Base-by-base conservation (phyloP, 2,329 filamentous ascomycete species). In the Zasmidium angulare region DNA sequence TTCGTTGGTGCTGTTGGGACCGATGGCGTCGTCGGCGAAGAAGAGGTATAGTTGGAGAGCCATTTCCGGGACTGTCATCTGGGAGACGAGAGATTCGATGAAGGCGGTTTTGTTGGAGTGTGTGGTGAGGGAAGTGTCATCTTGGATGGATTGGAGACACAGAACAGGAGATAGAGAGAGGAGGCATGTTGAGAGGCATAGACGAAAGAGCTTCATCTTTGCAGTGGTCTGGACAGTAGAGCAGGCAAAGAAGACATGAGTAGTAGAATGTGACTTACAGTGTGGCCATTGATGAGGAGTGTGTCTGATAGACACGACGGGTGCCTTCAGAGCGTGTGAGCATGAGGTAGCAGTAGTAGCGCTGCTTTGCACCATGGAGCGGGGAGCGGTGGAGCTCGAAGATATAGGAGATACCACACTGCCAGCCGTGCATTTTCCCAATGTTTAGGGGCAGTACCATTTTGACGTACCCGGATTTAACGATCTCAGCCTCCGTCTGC, bases 31-130 rank as follows among this genome's bases (percentile, higher is more conserved):
- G 53, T 61, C 62, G 20, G 59, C 62, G 54, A 63, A 63, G 56
- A 63, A 61, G 11, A 63, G 59, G 29, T 63, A 63, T 6, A 63
- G 59, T 49, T 63, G 62, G 50, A 61, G 47, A 7, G 59, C 62
- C 62, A 63, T 63, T 50, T 63, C 62, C 46, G 62, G 62, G 31
- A 62, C 50, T 3, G 62, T 64, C 62, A 64, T 64, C 24, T 62
- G 59, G 10, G 53, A 57, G 26, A 61, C 54, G 40, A 64, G 40
- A 24, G 59, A 53, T 10, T 61, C 56, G 36, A 64, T 60, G 56
- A 62, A 64, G 24, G 59, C 56, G 1, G 36, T 47, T 36, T 56
- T 56, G 29, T 50, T 55, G 6, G 46, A 31, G 23, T 20, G 11
- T 6, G 46, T 12, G 23, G 19, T 22, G 9, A 22, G 46, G 20